Base-by-base conservation (phyloP, 108 stramenopile species). In the Pseudonitzschia delicatissima region DNA sequence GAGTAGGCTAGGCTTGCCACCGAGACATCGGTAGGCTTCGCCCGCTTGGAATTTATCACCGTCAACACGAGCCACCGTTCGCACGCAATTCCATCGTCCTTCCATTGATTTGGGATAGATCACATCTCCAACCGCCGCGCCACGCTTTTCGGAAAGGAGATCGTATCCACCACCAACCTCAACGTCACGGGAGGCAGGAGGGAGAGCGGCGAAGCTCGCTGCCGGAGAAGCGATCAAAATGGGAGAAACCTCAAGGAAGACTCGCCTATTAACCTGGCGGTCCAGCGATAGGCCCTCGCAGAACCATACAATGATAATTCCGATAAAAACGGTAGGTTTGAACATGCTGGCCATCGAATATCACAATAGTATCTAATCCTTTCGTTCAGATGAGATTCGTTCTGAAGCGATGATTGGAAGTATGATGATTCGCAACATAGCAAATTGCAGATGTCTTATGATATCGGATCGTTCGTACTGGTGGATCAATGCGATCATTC, bases 131-230 rank as follows among this genome's bases (percentile, higher is more conserved):
- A 51, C 34, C 9, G 57, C 18, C 6, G 71, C 29, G 0, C 26
- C 23, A 0, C 37, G 35, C 0, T 40, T 53, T 1, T 53, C 78
- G 28, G 77, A 68, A 11, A 74, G 65, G 4, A 86, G 49, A 62
- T 86, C 85, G 28, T 80, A 82, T 15, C 85, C 85, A 40, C 77
- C 74, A 11, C 85, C 85, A n/a, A 86, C 55, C 36, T 72, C 85
- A 45, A 81, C 79, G 34, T 52, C 39, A 11, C 75, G 68, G 3
- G 72, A 40, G 40, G 32, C 52, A 4, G 70, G 45, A 42, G 39
- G 60, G 17, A 42, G 39, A 42, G 36, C 39, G 13, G 60, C 60
- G 20, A 61, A 37, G 32, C 39, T 23, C n/a, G 0, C 28, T 17
- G 37, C 37, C 5, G 39, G 60, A 7, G 39, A 25, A 26, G 20